Conservation (phyloP, 768 basidiomycete species). For the Suillus bovinus region DNA sequence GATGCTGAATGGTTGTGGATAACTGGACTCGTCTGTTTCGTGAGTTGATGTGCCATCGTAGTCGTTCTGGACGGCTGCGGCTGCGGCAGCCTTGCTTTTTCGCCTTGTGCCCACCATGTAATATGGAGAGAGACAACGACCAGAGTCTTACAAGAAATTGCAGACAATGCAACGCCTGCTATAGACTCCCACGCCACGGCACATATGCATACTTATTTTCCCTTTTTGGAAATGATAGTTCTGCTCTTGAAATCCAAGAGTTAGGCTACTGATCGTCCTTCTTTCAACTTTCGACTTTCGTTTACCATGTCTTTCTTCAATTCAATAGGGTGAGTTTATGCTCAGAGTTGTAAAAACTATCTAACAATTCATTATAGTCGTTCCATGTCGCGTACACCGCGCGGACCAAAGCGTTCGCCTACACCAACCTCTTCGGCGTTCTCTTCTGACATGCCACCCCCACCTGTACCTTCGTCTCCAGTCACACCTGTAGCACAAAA, state of each 20-base stretch:
- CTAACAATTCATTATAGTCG: slow-evolving; percentile 44
- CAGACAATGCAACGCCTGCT: slow-evolving; percentile 9
- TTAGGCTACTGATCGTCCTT: too few relatives aligned
- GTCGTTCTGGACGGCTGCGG: slow-evolving; percentile 36
- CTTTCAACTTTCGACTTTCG: not conserved
- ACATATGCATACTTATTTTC: not conserved
- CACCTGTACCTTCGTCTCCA: slow-evolving; percentile 43
- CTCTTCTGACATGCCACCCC: slow-evolving; percentile 44
- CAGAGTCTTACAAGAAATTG: slow-evolving; percentile 27
- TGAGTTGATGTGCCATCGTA: slow-evolving; percentile 35
- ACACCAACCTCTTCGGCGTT: slow-evolving; percentile 73
- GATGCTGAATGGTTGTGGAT: slow-evolving; percentile 33
- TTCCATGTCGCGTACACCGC: slow-evolving; percentile 74
- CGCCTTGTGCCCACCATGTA: slow-evolving; percentile 56
- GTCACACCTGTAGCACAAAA: slow-evolving; percentile 37
- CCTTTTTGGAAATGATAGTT: not conserved
- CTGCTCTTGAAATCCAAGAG: not conserved
- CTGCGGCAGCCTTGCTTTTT: slow-evolving; percentile 56
- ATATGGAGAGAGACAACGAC: slow-evolving; percentile 8
- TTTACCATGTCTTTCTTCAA: slow-evolving; percentile 78
- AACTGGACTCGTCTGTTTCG: slow-evolving; percentile 36
- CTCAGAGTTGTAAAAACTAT: not conserved
- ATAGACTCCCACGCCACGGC: slow-evolving; percentile 23
- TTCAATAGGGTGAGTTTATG: slow-evolving; percentile 62
- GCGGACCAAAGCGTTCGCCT: slow-evolving; percentile 68